Evolutionary conservation across 305 asterid species (phyloP).

Genomic region (Coffea humblotiana): DNA sequence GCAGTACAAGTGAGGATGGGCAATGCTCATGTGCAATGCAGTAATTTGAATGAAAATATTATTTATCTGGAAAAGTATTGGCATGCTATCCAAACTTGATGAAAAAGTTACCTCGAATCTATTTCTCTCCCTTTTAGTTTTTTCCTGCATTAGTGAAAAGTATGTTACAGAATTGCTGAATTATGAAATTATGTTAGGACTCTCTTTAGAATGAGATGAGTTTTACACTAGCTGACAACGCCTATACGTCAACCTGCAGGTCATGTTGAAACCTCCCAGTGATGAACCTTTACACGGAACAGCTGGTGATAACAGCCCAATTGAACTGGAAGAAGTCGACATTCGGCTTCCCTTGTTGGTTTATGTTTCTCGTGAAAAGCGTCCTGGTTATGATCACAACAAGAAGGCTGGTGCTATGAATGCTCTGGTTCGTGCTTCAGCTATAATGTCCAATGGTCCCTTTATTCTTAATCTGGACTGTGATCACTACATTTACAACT

Average conservation of each 20-base stretch:
- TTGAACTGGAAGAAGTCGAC: slow-evolving; percentile 75
- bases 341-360: slow-evolving; percentile 87
- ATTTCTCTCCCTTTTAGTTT: not conserved
- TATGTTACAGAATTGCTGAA: not conserved
- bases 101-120: not conserved
- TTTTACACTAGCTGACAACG: not conserved
- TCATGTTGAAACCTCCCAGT: slow-evolving; percentile 97
- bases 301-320: slow-evolving; percentile 34
- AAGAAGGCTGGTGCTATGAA: slow-evolving; percentile 98
- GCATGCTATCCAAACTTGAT: not conserved
- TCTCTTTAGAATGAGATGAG: not conserved
- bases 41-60: not conserved
- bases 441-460: slow-evolving; percentile 91
- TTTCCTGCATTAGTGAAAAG: not conserved
- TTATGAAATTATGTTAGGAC: not conserved
- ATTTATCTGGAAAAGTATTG: not conserved
- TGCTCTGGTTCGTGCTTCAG: slow-evolving; percentile 87
- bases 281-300: slow-evolving; percentile 69
- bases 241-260: slow-evolving; percentile 42
- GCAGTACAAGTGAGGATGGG: not conserved
- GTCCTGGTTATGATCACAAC: slow-evolving; percentile 91
- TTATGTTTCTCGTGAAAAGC: slow-evolving; percentile 86
- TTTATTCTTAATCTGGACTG: slow-evolving; percentile 89
- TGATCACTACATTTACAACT: slow-evolving; percentile 90
- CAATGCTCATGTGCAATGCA: not conserved